phyloP scores from a whole-genome alignment of 371 early-diverging fungal genomes.

The Coemansia sp. region DNA sequence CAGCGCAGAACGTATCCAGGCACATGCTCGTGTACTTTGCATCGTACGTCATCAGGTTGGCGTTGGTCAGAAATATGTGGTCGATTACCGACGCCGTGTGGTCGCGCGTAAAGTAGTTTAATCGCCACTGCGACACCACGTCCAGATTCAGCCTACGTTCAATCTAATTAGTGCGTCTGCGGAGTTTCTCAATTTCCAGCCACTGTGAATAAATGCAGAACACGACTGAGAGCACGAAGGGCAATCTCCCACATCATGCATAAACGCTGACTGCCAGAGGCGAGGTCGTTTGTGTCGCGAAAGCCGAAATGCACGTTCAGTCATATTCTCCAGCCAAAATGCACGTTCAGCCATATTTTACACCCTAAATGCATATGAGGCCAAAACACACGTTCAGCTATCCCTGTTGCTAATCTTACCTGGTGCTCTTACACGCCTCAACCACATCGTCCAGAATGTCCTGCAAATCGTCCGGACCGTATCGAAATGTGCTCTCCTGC shows the following conservation, averaged over 20 bases:
- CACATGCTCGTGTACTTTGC: constrained; percentile 44
- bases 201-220: constrained; percentile 14
- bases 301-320: too few species aligned
- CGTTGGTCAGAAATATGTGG: constrained; percentile 52
- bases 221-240: constrained; percentile 1
- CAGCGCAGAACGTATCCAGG: constrained; percentile 47
- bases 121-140: constrained; percentile 54
- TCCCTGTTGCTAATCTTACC: constrained; percentile 17
- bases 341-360: too few species aligned
- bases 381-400: too few species aligned
- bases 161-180: neutral
- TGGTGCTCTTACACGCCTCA: constrained; percentile 52
- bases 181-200: neutral
- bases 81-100: constrained; percentile 53
- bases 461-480: constrained; percentile 46
- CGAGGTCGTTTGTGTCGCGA: too few species aligned
- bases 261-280: too few species aligned
- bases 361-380: neutral
- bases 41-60: constrained; percentile 52
- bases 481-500: constrained; percentile 49
- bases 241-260: neutral
- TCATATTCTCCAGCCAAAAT: too few species aligned
- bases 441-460: constrained; percentile 48
- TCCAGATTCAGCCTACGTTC: constrained; percentile 51
- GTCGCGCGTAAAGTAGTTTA: constrained; percentile 51